These are phyloP conservation scores for Beauveria medogensis DNA, from an alignment of 2,329 filamentous ascomycete genomes.

Conservation along the genomic window DNA sequence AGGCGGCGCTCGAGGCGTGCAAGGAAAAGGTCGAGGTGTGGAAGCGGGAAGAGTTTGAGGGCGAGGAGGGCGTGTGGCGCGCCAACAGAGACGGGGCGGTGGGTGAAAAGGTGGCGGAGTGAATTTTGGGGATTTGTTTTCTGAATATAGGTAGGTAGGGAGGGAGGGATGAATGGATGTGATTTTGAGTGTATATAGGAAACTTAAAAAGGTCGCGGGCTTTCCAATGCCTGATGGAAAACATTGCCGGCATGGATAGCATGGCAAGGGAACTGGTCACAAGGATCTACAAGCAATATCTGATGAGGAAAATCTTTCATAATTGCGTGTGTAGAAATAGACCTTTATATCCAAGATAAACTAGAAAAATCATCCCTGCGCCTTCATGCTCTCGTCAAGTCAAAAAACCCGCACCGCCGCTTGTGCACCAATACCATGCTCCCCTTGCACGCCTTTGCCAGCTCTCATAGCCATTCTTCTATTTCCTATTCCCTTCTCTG, in stretches of 20 bases:
- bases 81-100: conserved; percentile 70
- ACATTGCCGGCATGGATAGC: too few species aligned
- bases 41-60: conserved; percentile 85
- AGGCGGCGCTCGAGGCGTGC: conserved; percentile 80
- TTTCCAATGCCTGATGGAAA: too few species aligned
- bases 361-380: background rate
- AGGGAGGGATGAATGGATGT: too few species aligned
- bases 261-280: too few species aligned
- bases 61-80: conserved; percentile 73
- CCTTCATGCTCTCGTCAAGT: background rate
- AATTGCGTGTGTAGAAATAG: background rate
- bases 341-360: background rate
- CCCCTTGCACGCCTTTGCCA: background rate
- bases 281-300: too few species aligned
- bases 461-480: background rate
- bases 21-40: conserved; percentile 89
- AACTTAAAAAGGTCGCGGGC: too few species aligned
- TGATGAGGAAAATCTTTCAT: background rate
- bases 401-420: background rate
- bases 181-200: too few species aligned
- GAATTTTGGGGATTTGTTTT: background rate
- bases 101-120: conserved; percentile 38
- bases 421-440: background rate
- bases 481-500: background rate
- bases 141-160: too few species aligned